Evolutionary conservation across 441 rosid species (phyloP), one percentile per base, ranked within the genome.

Genomic region (Adansonia madagascariensis): DNA sequence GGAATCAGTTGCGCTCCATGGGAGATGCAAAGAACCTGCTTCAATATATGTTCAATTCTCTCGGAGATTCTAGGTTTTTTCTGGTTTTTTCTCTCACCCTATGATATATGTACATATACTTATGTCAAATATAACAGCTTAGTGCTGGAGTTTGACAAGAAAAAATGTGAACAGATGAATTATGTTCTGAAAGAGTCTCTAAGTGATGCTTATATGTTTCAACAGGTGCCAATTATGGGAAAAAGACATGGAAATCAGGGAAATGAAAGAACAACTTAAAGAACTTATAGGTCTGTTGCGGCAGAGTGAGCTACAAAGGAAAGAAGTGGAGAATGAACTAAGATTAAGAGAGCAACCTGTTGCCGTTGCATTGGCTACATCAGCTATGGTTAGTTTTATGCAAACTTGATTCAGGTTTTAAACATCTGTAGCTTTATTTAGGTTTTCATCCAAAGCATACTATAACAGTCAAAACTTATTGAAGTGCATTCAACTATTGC

Each of bases 1-100:
- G 99, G 99, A 94, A 88, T 89, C 98, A 96, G 83, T 82, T 96
- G 82, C 94, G 97, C 11, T 96, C 99, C 76, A 96, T 96, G 98
- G 98, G 91, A 81, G 99, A 96, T 80, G 98, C 98, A 8, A 96
- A 96, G 91, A 94, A 86, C 85, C 87, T 96, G 85, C 98, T 94
- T 81, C 99, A 96, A 39, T 87, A 96, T 77, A 91, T 92, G 97
- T 91, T 96, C 89, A 96, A 85, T 82, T 88, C 98, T 83, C 88
- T 92, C 71, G 94, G 88, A 63, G 98, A 94, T 78, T 60, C 92
- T 74, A 96, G 99, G 99, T 96, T 71, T 82, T 79, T 76, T 46
- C 44, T 56, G 99, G 99, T 95, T 71, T 82, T 78, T 77, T 49
- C 47, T 50, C 74, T 73, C 55, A 9, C 70, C 41, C 53, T 31